Evolutionary conservation across 305 asterid genomes (phyloP), one percentile per base, ranked within the genome.

Genomic region (Fraxinus albicans): DNA sequence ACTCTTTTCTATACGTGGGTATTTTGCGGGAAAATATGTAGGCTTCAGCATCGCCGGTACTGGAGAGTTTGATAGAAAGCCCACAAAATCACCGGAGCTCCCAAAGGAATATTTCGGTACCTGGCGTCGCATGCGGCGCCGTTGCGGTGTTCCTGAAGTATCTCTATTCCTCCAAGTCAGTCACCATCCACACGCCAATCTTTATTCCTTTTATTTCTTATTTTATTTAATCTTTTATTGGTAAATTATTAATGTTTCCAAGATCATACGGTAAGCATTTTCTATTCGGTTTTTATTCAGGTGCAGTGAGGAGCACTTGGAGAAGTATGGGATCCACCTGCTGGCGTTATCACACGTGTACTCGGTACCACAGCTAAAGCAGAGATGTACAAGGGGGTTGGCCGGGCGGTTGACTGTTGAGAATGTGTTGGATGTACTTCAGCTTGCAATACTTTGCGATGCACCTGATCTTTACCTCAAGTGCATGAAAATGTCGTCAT

Each of bases 121-220:
- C 87, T 74, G 99, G 99, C 73, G 98, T 95, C 19, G 98, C 99
- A 0, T 88, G 89, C 90, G 95, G 91, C 82, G 97, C 99, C 84
- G 99, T 95, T 76, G 81, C 86, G 3, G 91, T 78, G 80, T 95
- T 95, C 91, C 73, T 95, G 76, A 89, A 88, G 75, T 92, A 88
- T 82, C 89, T 95, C 36, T 91, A 89, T 87, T 90, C 92, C 38
- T 81, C 90, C 91, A 89, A 86, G 99, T 94, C 44, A 91, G 97
- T 78, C 77, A 40, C 25, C 12, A 53, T 29, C 79, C 86, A 27
- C 85, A 55, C 75, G 84, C 88, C 83, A 86, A 76, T 17, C 77
- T 42, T 23, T 70, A n/a, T 55, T 77, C 8, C 31, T 73, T 50
- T 0, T 1, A 44, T 78, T 47, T 15, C 34, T 31, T 76, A 8